These are phyloP conservation scores for Tetradesmus lagerheimii DNA, from an alignment of 139 green algal species.

Conservation along the genomic window DNA sequence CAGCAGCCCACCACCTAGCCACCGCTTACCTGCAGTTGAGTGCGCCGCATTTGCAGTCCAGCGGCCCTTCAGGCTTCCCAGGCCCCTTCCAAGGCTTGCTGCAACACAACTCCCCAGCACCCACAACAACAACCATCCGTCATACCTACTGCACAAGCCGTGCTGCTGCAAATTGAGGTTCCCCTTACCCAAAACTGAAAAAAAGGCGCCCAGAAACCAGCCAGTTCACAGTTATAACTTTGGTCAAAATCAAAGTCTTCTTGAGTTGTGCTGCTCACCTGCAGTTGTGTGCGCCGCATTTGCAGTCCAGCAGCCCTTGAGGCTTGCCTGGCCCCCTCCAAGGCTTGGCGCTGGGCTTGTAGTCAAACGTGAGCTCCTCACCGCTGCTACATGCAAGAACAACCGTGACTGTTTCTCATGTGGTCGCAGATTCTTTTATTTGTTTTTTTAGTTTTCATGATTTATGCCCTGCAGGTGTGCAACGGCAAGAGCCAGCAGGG, in stretches of 20 bases:
- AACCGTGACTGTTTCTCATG: too few species aligned
- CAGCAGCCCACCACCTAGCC: too few species aligned
- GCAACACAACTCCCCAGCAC: neutral
- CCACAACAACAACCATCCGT: too few species aligned
- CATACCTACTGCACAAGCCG: too few species aligned
- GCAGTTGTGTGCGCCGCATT: neutral
- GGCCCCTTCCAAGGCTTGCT: neutral
- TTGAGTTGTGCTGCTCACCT: neutral
- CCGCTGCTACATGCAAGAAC: too few species aligned
- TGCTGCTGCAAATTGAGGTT: too few species aligned
- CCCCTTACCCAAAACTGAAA: too few species aligned
- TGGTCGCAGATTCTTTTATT: too few species aligned
- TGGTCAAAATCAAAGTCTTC: too few species aligned
- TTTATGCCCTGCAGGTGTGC: neutral
- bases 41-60: neutral
- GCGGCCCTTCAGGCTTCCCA: neutral
- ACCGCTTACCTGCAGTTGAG: neutral
- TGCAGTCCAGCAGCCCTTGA: neutral
- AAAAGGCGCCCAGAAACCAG: too few species aligned
- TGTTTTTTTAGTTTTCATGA: too few species aligned
- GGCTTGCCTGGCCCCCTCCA: neutral
- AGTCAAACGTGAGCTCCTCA: constrained; percentile 22
- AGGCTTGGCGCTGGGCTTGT: neutral
- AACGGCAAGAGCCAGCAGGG: neutral
- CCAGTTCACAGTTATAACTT: too few species aligned